These are phyloP conservation scores for Hymenoscyphus scutula DNA, from an alignment of 2,329 filamentous ascomycete species.

Conservation along the genomic window DNA sequence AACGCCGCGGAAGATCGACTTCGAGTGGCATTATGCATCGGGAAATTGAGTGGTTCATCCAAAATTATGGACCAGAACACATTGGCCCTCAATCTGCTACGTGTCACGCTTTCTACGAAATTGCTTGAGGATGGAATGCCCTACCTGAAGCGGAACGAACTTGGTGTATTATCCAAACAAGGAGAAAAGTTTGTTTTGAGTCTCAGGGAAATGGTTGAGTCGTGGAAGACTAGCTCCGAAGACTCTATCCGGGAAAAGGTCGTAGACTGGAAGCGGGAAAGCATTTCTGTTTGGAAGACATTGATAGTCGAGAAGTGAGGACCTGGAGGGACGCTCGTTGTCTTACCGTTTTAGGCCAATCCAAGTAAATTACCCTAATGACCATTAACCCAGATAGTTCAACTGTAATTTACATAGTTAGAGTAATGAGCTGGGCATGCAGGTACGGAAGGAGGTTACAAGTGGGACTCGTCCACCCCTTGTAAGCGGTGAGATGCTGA, in stretches of 20 bases:
- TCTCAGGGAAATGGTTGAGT: slow-evolving; percentile 10
- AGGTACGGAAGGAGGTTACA: no score
- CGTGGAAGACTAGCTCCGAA: slow-evolving; percentile 16
- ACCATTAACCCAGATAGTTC: no score
- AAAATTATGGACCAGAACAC: neutral
- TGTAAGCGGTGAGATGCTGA: no score
- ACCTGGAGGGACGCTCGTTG: no score
- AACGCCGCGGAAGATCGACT: slow-evolving; percentile 15
- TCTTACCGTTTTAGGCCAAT: no score
- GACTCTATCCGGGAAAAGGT: slow-evolving; percentile 18
- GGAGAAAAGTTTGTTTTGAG: neutral
- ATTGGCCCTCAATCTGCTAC: neutral
- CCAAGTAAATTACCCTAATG: no score
- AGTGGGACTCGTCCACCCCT: no score
- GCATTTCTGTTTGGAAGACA: neutral
- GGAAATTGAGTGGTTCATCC: slow-evolving; percentile 14
- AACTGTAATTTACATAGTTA: no score
- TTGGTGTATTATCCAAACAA: neutral
- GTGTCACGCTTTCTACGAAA: neutral
- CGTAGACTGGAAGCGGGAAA: slow-evolving; percentile 12
- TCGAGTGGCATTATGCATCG: slow-evolving; percentile 14
- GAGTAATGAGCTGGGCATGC: no score
- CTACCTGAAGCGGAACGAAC: neutral
- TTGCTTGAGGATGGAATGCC: neutral
- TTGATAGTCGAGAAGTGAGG: neutral